phyloP scores from a whole-genome alignment of 495 filamentous ascomycete genomes.

The Neurospora discreta region DNA sequence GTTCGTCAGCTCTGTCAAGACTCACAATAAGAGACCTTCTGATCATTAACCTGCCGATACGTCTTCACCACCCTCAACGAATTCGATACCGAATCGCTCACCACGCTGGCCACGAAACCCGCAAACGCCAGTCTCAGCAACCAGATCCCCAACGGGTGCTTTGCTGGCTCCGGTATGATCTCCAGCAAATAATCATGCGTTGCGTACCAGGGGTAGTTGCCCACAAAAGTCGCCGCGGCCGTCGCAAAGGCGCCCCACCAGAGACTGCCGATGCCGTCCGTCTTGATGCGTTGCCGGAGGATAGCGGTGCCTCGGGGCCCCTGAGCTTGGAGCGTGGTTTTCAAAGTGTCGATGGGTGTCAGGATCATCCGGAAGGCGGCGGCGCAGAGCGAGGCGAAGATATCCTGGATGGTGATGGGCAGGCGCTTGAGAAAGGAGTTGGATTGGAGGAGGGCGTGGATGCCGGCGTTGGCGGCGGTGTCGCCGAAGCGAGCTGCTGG shows the following conservation, averaged over 20 bases:
- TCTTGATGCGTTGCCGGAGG: constrained; percentile 24
- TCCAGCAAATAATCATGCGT: constrained; percentile 20
- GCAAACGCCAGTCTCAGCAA: constrained; percentile 22
- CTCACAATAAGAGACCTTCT: constrained; percentile 23
- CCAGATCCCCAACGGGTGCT: constrained; percentile 16
- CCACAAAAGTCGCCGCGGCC: constrained; percentile 23
- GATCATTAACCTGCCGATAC: constrained; percentile 24
- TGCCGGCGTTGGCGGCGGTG: constrained; percentile 27
- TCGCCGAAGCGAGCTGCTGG: constrained; percentile 24
- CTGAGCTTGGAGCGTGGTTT: constrained; percentile 25
- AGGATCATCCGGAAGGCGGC: constrained; percentile 23
- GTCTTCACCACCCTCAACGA: constrained; percentile 24
- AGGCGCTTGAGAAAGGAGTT: constrained; percentile 22
- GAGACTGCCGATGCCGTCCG: constrained; percentile 19
- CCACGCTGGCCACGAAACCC: constrained; percentile 21
- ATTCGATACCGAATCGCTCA: constrained; percentile 24
- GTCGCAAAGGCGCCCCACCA: constrained; percentile 27
- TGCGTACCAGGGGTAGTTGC: constrained; percentile 26
- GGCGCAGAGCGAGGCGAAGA: constrained; percentile 23
- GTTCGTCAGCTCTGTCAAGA: neutral
- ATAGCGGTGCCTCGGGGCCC: constrained; percentile 16
- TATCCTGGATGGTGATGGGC: constrained; percentile 18
- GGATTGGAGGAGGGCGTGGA: constrained; percentile 21
- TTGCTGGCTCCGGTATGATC: constrained; percentile 13
- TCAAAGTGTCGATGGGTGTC: constrained; percentile 25